Evolutionary conservation across 805 yeast genomes (phyloP), one percentile per base, ranked within the genome.

Genomic region (Cyberlindnera lachancei): DNA sequence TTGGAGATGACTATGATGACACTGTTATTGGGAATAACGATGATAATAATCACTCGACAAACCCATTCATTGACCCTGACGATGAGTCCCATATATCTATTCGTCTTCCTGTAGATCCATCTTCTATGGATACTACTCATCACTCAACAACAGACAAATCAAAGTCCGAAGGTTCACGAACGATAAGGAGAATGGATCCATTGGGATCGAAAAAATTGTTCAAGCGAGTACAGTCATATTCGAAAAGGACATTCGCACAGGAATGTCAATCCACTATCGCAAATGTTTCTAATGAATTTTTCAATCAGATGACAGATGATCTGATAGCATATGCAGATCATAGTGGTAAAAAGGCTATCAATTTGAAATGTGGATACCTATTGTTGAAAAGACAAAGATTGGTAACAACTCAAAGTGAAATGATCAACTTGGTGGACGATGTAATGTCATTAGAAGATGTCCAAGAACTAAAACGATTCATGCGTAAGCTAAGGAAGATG

Each of bases 301-400:
- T 62, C 23, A 49, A 45, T 15, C 56, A 51, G 23, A 30, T 45
- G 3, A 21, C 52, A 1, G 37, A 37, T 2, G 64, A 57, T 33
- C 33, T 62, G 5, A 31, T 35, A 2, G 53, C 56, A 0, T 63
- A 59, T 29, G 45, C 64, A 0, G 40, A 41, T 2, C 66, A 63
- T 36, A 50, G 60, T 2, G 41, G 36, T 19, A 27, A 51, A n/a
- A 46, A 42, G 23, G 42, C 42, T 2, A 36, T 62, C 6, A 52
- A 54, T 12, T 38, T 52, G 8, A 37, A 42, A 9, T 48, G 57
- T 13, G 48, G 50, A 4, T 33, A 44, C 23, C 36, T 52, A 11
- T 33, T 62, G 17, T 20, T 58, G 41, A 47, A 50, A 29, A 42
- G 64, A 17, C 64, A 59, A 28, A 25, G 59, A 15, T 21, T 52